Evolutionary conservation across 495 filamentous ascomycete species (phyloP), one percentile per base, ranked within the genome.

Genomic region (Lindgomyces ingoldianus): DNA sequence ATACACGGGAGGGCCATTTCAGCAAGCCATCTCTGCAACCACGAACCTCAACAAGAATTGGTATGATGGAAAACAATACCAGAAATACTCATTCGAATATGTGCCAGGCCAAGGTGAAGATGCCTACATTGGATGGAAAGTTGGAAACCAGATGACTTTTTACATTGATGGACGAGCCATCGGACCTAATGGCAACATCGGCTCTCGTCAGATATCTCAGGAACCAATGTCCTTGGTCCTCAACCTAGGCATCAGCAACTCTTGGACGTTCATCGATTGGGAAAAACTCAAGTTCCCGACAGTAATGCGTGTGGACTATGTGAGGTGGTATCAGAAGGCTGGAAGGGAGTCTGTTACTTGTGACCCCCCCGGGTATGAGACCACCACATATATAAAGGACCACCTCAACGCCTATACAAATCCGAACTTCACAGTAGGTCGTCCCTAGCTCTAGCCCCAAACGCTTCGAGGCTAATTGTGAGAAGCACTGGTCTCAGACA

Each of bases 1-100:
- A 4, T 91, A 89, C 70, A 80, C 79, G 22, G 89, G 89, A 39
- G 89, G 88, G 1, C 79, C 82, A 12, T 90, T 80, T 68, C 89
- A 92, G 73, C 82, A 92, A 78, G 88, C 88, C 33, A 79, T 90
- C 59, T 91, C 89, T 2, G 86, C 81, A n/a, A 69, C 90, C 1
- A 85, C 85, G 18, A 86, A 85, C 72, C 78, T 92, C 16, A 90
- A 91, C 74, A 84, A 85, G 57, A 74, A 85, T 44, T 92, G 89
- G 89, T 92, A 91, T 72, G 83, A 91, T 67, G 87, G 85, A 14
- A 84, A 85, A 16, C 80, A 79, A 57, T 91, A 90, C 70, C 89
- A 91, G 67, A 84, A 77, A 2, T 92, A 88, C 73, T 81, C 83
- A 18, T 88, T 89, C 61, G 89, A 93, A 67, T 93, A 93, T 73